Evolutionary conservation across 2,329 filamentous ascomycete species (phyloP).

Genomic region (Lachnellula cervina): DNA sequence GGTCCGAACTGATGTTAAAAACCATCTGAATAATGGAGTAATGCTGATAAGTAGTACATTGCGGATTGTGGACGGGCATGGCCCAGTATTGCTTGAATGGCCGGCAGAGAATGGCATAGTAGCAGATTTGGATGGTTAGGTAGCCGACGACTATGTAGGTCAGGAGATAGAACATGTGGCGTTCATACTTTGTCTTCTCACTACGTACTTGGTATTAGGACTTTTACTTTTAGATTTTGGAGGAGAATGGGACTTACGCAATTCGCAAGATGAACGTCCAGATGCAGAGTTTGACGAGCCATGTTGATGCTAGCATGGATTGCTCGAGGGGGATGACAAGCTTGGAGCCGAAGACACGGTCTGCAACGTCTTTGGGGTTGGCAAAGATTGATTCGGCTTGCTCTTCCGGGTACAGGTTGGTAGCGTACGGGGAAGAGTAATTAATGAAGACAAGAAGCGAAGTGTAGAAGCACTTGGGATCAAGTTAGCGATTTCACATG

Average conservation of each 20-base stretch:
- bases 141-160: constrained; percentile 44
- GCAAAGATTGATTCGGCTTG: constrained; percentile 30
- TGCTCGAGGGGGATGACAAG: constrained; percentile 45
- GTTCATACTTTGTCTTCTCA: not conserved
- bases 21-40: constrained; percentile 53
- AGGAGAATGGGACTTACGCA: constrained; percentile 9
- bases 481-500: not conserved
- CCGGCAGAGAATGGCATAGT: constrained; percentile 42
- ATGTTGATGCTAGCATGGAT: constrained; percentile 44
- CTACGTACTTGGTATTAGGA: not conserved
- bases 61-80: constrained; percentile 44
- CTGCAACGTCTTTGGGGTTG: constrained; percentile 36
- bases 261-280: constrained; percentile 38
- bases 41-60: constrained; percentile 52
- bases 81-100: constrained; percentile 54
- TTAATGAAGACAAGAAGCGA: constrained; percentile 34
- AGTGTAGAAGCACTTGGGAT: constrained; percentile 32
- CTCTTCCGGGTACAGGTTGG: constrained; percentile 36
- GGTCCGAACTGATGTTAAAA: constrained; percentile 54
- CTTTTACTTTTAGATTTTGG: not conserved
- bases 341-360: constrained; percentile 43
- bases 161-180: constrained; percentile 32
- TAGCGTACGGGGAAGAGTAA: constrained; percentile 33
- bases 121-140: constrained; percentile 28
- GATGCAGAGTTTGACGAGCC: constrained; percentile 49